These are phyloP conservation scores for Laetiporus sulphureus DNA, from an alignment of 1,284 basidiomycete species.

Conservation along the genomic window DNA sequence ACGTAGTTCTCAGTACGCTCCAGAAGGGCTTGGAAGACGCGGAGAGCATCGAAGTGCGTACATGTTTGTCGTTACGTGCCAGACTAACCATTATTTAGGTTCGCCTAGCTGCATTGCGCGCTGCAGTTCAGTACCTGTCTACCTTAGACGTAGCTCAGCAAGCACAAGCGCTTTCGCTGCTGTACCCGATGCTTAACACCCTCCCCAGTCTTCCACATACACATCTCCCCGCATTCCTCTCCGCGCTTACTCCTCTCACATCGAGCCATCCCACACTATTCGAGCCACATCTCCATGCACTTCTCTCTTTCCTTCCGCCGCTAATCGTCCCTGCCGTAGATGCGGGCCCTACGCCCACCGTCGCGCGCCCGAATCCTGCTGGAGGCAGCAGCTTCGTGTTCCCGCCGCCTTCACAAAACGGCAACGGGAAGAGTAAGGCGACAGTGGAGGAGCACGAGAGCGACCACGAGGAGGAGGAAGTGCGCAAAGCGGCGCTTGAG, in stretches of 20 bases:
- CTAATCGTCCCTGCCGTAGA: constrained; percentile 59
- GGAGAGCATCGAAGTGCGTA: constrained; percentile 52
- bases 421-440: constrained; percentile 19
- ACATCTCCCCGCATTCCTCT: constrained; percentile 57
- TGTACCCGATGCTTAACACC: constrained; percentile 64
- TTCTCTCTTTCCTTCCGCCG: constrained; percentile 60
- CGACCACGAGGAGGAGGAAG: constrained; percentile 47
- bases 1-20: constrained; percentile 55
- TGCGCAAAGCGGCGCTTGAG: constrained; percentile 62
- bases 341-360: constrained; percentile 68
- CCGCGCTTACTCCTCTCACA: constrained; percentile 67
- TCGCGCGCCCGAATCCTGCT: constrained; percentile 56
- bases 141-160: constrained; percentile 50
- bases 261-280: constrained; percentile 62
- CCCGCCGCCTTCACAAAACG: constrained; percentile 32
- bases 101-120: constrained; percentile 52
- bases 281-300: constrained; percentile 51
- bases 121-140: constrained; percentile 57
- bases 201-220: constrained; percentile 47
- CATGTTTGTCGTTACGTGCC: neutral
- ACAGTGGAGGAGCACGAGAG: constrained; percentile 19
- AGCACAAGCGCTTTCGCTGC: constrained; percentile 45
- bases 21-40: constrained; percentile 58
- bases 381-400: constrained; percentile 42
- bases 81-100: constrained; percentile 30